Base-by-base conservation (phyloP, 1,139 yeast species). In the Kodamaea fungicola region DNA sequence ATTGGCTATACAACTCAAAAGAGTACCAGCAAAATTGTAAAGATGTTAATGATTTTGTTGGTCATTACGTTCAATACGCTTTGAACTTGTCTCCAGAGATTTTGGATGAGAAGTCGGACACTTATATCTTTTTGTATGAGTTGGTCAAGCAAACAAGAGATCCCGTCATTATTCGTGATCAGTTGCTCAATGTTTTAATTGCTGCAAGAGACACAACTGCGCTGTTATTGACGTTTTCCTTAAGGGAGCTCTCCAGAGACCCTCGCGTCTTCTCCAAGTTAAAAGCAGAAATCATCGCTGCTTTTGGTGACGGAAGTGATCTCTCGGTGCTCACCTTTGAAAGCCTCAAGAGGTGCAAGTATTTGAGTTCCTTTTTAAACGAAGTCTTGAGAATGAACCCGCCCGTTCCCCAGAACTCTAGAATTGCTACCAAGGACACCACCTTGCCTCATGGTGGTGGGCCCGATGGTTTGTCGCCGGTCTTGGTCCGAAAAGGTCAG, bases 391-490 rank as follows among this genome's bases (percentile, higher is more conserved):
- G 83, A 42, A 51, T 77, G 45, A 75, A 74, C 47, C 83, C 83
- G 8, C 63, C 75, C 4, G 82, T 78, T 19, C 82, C 83, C 16
- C 52, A 63, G 31, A 78, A 78, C 49, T 66, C 66, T 50, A 63
- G 83, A 39, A 57, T 59, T 26, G 71, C 78, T 16, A 57, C 61
- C 8, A 63, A 55, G 37, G 70, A 69, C 43, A 75, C 80, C 4
- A 62, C 71, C 6, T 57, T 76, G 33, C 81, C 81, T 21, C 58
- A 59, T 28, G 81, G 81, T 12, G 80, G 80, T 22, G 81, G 80
- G 3, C 51, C 59, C 3, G 70, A 73, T 38, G 71, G 62, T 7
- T 36, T 42, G 8, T 40, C 57, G 12, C 81, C 81, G 6, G 45
- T 76, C 4, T 64, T 65, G 42, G 55, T 76, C 28, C 62, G 64